phyloP scores from a whole-genome alignment of 768 basidiomycete species.

The Russula compacta region DNA sequence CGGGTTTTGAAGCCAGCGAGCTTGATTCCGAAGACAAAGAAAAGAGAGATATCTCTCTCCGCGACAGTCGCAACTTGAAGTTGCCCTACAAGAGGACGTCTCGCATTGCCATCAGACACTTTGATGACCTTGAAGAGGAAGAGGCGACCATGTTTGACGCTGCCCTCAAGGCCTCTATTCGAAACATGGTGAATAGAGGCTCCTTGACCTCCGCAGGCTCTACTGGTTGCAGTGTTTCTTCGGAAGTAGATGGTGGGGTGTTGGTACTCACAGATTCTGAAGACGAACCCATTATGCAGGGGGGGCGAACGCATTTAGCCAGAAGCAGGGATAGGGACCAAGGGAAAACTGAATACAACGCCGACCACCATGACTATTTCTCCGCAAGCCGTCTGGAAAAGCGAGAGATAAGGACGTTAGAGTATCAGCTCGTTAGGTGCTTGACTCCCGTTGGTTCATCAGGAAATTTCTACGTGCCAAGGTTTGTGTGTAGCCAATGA shows the following conservation, averaged over 20 bases:
- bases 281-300: constrained; percentile 9
- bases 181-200: constrained; percentile 22
- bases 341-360: constrained; percentile 8
- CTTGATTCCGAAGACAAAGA: constrained; percentile 37
- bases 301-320: constrained; percentile 30
- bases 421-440: constrained; percentile 55
- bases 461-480: not conserved
- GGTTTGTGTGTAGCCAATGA: constrained; percentile 4
- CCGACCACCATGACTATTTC: constrained; percentile 2
- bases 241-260: constrained; percentile 16
- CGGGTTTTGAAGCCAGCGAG: constrained; percentile 38
- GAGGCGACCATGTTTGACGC: constrained; percentile 41
- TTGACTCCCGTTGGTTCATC: constrained; percentile 52
- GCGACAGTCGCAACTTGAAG: not conserved
- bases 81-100: not conserved
- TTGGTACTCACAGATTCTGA: not conserved
- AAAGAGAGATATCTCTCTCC: constrained; percentile 1
- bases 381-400: constrained; percentile 13
- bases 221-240: constrained; percentile 28
- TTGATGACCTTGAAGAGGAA: constrained; percentile 22
- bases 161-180: constrained; percentile 48
- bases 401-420: constrained; percentile 29
- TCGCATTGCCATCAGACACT: not conserved
- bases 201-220: constrained; percentile 23
- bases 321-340: constrained; percentile 25